phyloP scores from a whole-genome alignment of 768 basidiomycete species.

The Lactarius psammicola region DNA sequence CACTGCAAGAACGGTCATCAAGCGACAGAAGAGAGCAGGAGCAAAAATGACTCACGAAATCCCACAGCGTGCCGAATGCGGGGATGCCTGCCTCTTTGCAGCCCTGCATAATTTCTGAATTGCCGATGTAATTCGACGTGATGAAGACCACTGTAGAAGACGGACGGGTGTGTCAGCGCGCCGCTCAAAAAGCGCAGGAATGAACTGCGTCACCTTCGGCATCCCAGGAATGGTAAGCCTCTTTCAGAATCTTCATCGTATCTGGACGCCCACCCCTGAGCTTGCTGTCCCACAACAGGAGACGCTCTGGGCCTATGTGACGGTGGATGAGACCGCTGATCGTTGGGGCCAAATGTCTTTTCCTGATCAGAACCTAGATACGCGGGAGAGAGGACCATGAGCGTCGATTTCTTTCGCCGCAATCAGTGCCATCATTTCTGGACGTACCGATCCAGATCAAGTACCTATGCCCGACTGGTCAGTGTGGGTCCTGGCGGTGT shows the following conservation, averaged over 20 bases:
- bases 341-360: constrained; percentile 46
- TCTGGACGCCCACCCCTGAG: constrained; percentile 42
- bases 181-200: not conserved
- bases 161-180: not conserved
- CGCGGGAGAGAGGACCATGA: not conserved
- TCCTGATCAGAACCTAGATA: constrained; percentile 42
- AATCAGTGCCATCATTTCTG: not conserved
- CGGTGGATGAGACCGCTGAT: constrained; percentile 42
- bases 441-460: constrained; percentile 42
- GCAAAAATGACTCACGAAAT: constrained; percentile 22
- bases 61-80: constrained; percentile 38
- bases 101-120: constrained; percentile 44
- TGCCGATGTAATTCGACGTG: constrained; percentile 44
- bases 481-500: not conserved
- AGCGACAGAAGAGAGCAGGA: no score
- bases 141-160: constrained; percentile 40
- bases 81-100: constrained; percentile 40
- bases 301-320: constrained; percentile 41
- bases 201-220: constrained; percentile 36
- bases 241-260: constrained; percentile 40
- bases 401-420: not conserved
- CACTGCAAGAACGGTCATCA: constrained; percentile 17
- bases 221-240: constrained; percentile 38
- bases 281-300: constrained; percentile 45
- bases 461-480: constrained; percentile 34